Percentiles rank a stretch among this genome's conserved stretches.
These are phyloP conservation scores for Penicillium sp. DNA, from an alignment of 2,329 filamentous ascomycete species.

Conservation along the genomic window DNA sequence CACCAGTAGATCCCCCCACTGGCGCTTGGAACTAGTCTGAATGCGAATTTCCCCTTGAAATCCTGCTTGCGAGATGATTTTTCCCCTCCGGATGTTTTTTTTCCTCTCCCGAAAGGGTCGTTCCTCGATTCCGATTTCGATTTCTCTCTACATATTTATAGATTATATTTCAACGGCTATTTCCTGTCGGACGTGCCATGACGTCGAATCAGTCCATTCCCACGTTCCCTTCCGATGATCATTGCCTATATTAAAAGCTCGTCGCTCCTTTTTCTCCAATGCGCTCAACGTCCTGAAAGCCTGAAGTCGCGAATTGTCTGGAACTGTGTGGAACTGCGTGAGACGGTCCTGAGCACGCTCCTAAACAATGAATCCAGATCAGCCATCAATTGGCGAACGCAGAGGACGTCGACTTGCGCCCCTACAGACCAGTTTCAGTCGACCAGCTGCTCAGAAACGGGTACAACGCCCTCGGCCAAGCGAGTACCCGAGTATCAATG, in stretches of 20 bases:
- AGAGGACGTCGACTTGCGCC: conserved; percentile 37
- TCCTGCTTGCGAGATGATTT: background rate
- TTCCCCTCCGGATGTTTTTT: background rate
- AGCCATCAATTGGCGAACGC: conserved; percentile 36
- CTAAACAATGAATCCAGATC: conserved; percentile 14
- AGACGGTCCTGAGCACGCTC: background rate
- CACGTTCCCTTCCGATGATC: conserved; percentile 22
- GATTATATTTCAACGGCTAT: background rate
- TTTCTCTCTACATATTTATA: background rate
- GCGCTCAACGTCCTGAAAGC: background rate
- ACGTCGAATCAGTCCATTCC: conserved; percentile 16
- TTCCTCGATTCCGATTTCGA: background rate
- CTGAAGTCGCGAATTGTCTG: background rate
- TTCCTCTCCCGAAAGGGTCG: background rate
- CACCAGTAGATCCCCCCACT: conserved; percentile 17
- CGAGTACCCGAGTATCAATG: conserved; percentile 29
- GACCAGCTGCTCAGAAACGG: conserved; percentile 23
- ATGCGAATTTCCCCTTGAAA: conserved; percentile 18
- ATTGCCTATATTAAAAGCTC: conserved; percentile 15
- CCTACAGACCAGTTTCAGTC: conserved; percentile 39
- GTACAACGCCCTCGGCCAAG: conserved; percentile 34
- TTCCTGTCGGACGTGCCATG: conserved; percentile 8
- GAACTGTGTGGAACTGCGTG: background rate
- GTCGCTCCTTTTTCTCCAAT: conserved; percentile 16
- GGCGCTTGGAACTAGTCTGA: conserved; percentile 5